Conservation (phyloP, 768 basidiomycete genomes). For the Russula olivacea region DNA sequence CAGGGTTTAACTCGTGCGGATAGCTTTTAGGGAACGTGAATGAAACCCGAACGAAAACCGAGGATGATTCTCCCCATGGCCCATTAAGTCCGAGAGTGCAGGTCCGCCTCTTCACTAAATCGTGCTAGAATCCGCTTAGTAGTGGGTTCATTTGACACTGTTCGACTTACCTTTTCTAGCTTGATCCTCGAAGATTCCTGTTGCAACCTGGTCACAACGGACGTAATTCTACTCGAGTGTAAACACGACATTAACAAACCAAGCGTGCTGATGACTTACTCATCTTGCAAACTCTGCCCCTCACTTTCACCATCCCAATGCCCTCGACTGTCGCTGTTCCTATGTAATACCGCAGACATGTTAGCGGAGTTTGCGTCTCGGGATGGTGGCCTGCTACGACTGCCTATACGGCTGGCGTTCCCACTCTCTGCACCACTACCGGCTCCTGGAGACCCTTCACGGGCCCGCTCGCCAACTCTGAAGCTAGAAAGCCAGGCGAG, state of each 20-base stretch:
- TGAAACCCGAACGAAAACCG: slow-evolving; percentile 80
- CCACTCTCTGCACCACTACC: slow-evolving; percentile 46
- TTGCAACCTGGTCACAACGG: slow-evolving; percentile 59
- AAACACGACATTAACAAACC: not conserved
- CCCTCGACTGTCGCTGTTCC: slow-evolving; percentile 46
- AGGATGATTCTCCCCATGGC: slow-evolving; percentile 84
- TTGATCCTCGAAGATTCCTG: slow-evolving; percentile 57
- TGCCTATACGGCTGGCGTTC: slow-evolving; percentile 42
- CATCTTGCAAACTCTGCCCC: slow-evolving; percentile 61
- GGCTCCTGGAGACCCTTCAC: slow-evolving; percentile 52
- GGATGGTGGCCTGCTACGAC: slow-evolving; percentile 34
- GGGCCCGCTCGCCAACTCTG: slow-evolving; percentile 47
- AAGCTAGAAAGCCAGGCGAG: slow-evolving; percentile 70
- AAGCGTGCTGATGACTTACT: slow-evolving; percentile 42
- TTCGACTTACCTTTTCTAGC: slow-evolving; percentile 65
- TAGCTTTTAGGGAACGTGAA: slow-evolving; percentile 88
- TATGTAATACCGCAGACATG: slow-evolving; percentile 20
- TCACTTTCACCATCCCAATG: slow-evolving; percentile 34
- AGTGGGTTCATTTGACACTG: not conserved
- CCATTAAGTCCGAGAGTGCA: slow-evolving; percentile 84
- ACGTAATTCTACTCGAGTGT: slow-evolving; percentile 55
- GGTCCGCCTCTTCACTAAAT: slow-evolving; percentile 64
- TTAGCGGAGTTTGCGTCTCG: slow-evolving; percentile 13
- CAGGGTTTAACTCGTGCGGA: slow-evolving; percentile 54
- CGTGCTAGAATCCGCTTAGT: slow-evolving; percentile 41